Percentiles rank a stretch among this genome's conserved stretches.
phyloP scores from a whole-genome alignment of 352 stramenopile genomes.

The Pelagophyceae sp. region DNA sequence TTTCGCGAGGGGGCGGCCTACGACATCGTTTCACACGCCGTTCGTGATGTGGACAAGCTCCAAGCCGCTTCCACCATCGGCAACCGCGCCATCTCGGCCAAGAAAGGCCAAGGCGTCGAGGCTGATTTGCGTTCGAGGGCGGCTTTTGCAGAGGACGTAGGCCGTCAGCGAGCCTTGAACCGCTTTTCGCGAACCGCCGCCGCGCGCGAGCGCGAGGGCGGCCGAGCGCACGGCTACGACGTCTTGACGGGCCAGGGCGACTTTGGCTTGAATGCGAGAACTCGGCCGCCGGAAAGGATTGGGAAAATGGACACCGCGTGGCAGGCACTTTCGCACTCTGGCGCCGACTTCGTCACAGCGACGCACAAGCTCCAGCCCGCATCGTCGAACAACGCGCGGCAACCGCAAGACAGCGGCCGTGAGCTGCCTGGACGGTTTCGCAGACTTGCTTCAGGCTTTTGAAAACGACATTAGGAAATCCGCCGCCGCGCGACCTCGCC shows the following conservation, averaged over 20 bases:
- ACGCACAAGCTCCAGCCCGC: not conserved
- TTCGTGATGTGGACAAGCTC: conserved; percentile 24
- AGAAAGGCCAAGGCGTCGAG: not conserved
- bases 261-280: not conserved
- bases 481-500: too few species aligned
- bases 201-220: not conserved
- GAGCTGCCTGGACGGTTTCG: too few species aligned
- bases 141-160: not conserved
- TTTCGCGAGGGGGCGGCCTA: conserved; percentile 59
- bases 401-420: not conserved
- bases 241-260: not conserved
- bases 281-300: not conserved
- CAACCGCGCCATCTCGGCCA: not conserved
- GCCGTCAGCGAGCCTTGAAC: not conserved
- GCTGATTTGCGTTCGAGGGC: not conserved
- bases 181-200: not conserved
- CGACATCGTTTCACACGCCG: conserved; percentile 61
- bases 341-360: not conserved
- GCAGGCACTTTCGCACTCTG: not conserved
- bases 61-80: not conserved
- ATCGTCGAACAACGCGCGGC: not conserved
- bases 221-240: conserved; percentile 13
- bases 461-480: too few species aligned
- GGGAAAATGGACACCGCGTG: not conserved
- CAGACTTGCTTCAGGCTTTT: too few species aligned